Evolutionary conservation across 2,329 filamentous ascomycete species (phyloP), one percentile per base, ranked within the genome.

Genomic region (Pochonia chlamydosporia): DNA sequence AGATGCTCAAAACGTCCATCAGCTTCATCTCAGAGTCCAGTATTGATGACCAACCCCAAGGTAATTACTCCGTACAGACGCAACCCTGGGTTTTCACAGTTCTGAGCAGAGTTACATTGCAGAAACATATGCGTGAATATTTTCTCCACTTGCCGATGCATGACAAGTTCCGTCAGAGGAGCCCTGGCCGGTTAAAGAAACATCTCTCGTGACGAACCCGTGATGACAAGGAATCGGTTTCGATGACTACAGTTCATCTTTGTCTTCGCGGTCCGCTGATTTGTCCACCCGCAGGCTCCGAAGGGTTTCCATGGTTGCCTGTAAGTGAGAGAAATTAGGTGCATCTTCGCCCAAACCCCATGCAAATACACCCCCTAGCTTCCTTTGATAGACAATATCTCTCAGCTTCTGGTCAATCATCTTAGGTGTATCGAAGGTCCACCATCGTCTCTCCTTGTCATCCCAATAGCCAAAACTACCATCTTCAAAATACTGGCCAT

Each of bases 391-490:
- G 3, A 87, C 71, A 30, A 90, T 73, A 4, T 74, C 61, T 3
- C 72, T 65, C 49, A 88, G 79, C 66, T 90, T 90, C 48, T 69
- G 67, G 11, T 62, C 55, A 43, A 90, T 82, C 11, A 81, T 71
- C 7, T 72, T 70, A 0, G 75, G 71, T 0, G 81, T 85, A 50
- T 90, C 87, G 71, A 82, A 89, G 0, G 83, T 83, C 86, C 86
- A 90, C 75, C 85, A 90, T 25, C 84, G 60, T 46, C 75, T 65
- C 53, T 79, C 70, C 4, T 66, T 52, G 1, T 60, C 49, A 57
- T 90, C 86, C 72, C 78, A 86, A 64, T 79, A 89, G 60, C 84
- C 88, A 59, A 82, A 76, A 0, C 84, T 86, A 18, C 84, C 85
- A 52, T 89, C 85, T 0, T 57, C 53, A 24, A 60, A 60, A 25